phyloP scores from a whole-genome alignment of 2,329 filamentous ascomycete genomes.

The Fusarium scirpi region DNA sequence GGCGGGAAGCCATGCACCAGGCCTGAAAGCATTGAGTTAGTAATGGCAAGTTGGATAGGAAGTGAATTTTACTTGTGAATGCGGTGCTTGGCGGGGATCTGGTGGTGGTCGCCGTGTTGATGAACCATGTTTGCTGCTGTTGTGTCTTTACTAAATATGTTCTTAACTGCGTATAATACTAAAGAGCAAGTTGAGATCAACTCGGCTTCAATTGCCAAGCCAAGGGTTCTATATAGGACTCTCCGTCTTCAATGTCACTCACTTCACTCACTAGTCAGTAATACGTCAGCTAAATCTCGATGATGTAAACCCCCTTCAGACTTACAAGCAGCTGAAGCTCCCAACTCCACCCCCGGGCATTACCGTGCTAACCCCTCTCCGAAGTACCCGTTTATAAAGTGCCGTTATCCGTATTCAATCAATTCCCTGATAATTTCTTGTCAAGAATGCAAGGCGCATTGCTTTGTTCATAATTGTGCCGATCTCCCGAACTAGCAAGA shows the following conservation, averaged over 20 bases:
- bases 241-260: neutral
- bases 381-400: conserved; percentile 23
- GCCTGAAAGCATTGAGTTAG: conserved; percentile 49
- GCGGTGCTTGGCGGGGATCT: conserved; percentile 63
- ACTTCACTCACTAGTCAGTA: neutral
- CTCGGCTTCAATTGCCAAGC: neutral
- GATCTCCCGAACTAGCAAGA: conserved; percentile 28
- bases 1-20: conserved; percentile 71
- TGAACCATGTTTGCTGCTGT: conserved; percentile 57
- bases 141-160: neutral
- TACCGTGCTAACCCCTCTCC: conserved; percentile 14
- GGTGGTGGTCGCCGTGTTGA: conserved; percentile 63
- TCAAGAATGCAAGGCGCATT: conserved; percentile 6
- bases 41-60: neutral
- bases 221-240: conserved; percentile 1
- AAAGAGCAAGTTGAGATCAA: neutral
- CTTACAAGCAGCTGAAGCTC: neutral
- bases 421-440: conserved; percentile 14
- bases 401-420: conserved; percentile 19
- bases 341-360: conserved; percentile 15
- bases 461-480: conserved; percentile 8
- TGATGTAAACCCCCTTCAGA: conserved; percentile 35
- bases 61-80: conserved; percentile 57
- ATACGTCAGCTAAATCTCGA: conserved; percentile 40
- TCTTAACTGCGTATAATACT: neutral